Evolutionary conservation across 2,329 filamentous ascomycete genomes (phyloP).

Genomic region (Lachnellula suecica): DNA sequence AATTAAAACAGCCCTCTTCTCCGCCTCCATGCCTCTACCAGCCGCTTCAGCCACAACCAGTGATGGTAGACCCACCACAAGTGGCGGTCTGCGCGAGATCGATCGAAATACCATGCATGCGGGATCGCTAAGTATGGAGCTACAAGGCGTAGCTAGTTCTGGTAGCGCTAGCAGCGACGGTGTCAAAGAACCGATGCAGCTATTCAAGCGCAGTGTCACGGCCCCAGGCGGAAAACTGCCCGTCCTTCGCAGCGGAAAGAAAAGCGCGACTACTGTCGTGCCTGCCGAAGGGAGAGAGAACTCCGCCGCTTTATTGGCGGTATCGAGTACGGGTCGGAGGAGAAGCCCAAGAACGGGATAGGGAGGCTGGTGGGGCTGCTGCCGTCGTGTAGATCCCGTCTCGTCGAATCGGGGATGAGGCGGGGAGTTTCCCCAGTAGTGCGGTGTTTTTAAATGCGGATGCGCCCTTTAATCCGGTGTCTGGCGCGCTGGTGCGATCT

Average conservation of each 20-base stretch:
- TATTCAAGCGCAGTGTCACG: constrained; percentile 29
- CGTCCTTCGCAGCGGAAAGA: constrained; percentile 37
- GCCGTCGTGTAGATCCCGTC: no score
- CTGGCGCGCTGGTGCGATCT: no score
- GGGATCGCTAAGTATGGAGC: constrained; percentile 27
- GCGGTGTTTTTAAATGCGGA: no score
- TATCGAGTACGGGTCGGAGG: constrained; percentile 29
- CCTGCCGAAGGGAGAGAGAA: constrained; percentile 46
- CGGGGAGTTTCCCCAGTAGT: no score
- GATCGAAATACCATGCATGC: constrained; percentile 43
- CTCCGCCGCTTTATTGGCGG: constrained; percentile 12
- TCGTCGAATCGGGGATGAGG: no score
- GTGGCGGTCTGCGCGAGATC: constrained; percentile 48
- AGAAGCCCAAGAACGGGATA: constrained; percentile 27
- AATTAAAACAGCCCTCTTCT: constrained; percentile 14
- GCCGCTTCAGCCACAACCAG: constrained; percentile 11
- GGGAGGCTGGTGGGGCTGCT: background rate
- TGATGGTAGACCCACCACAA: constrained; percentile 33
- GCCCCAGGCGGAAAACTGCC: constrained; percentile 40
- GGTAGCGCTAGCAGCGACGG: background rate
- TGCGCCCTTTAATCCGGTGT: no score
- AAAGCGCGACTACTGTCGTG: constrained; percentile 34
- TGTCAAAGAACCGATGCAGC: constrained; percentile 15
- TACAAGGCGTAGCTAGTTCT: constrained; percentile 9
- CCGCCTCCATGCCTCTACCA: constrained; percentile 9